Evolutionary conservation across 495 filamentous ascomycete species (phyloP).

Genomic region (Penicillium roqueforti): DNA sequence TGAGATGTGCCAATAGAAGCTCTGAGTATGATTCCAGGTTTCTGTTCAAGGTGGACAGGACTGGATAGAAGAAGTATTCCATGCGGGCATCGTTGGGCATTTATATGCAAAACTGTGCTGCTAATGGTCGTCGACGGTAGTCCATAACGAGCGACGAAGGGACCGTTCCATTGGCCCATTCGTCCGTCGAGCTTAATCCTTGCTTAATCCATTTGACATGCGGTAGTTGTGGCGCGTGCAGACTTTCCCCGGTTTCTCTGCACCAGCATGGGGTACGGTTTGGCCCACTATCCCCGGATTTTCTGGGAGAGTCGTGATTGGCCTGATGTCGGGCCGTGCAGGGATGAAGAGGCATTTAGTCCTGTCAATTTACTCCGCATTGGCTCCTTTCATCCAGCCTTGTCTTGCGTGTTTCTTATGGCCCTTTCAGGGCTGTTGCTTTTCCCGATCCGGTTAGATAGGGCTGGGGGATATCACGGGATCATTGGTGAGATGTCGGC

Average conservation of each 20-base stretch:
- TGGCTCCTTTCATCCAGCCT: background rate
- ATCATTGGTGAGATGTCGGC: constrained; percentile 3
- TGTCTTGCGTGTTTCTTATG: background rate
- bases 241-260: constrained; percentile 2
- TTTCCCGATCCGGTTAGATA: background rate
- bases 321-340: background rate
- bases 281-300: constrained; percentile 4
- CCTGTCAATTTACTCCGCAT: background rate
- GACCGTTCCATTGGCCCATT: constrained; percentile 2
- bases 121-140: background rate
- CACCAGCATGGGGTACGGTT: background rate
- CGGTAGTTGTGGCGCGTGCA: background rate
- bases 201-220: background rate
- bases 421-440: background rate
- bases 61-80: background rate
- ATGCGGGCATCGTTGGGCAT: background rate
- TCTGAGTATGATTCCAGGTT: background rate
- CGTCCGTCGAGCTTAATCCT: background rate
- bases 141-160: background rate
- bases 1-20: background rate
- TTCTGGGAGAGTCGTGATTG: background rate
- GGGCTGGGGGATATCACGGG: background rate
- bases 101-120: background rate
- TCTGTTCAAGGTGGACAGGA: background rate
- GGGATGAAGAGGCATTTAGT: background rate